Conservation (phyloP, 2,329 filamentous ascomycete genomes). For the Decorospora gaudefroyi region DNA sequence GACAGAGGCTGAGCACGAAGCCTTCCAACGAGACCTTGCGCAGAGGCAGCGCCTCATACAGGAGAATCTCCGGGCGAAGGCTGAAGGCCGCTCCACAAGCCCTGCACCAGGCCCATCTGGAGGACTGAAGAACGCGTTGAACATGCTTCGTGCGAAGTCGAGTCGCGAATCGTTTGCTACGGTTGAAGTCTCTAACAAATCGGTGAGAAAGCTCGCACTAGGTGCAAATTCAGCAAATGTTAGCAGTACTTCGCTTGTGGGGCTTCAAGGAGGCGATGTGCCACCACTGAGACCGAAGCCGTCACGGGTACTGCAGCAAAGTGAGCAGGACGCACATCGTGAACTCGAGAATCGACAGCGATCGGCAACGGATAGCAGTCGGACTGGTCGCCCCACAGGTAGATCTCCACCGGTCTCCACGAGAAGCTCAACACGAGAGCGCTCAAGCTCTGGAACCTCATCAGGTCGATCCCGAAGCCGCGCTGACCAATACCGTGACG, state of each 20-base stretch:
- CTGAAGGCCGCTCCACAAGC: constrained; percentile 54
- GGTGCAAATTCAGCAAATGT: constrained; percentile 49
- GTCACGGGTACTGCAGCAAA: constrained; percentile 40
- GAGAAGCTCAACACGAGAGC: constrained; percentile 53
- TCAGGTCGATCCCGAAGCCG: constrained; percentile 61
- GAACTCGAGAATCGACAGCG: constrained; percentile 39
- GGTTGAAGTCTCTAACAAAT: constrained; percentile 57
- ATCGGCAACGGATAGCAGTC: constrained; percentile 44
- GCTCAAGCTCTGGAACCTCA: constrained; percentile 60
- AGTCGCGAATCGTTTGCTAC: constrained; percentile 68
- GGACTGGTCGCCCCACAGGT: constrained; percentile 33
- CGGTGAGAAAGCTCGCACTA: constrained; percentile 66
- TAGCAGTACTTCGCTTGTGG: constrained; percentile 43
- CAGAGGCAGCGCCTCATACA: constrained; percentile 71
- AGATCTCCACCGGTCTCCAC: constrained; percentile 49
- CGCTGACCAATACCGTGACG: constrained; percentile 55
- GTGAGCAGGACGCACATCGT: constrained; percentile 43
- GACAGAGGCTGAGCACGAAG: constrained; percentile 64
- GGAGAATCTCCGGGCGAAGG: constrained; percentile 71
- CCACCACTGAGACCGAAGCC: constrained; percentile 37
- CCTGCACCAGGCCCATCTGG: constrained; percentile 43
- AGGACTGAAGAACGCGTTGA: constrained; percentile 61
- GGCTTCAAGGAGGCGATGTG: constrained; percentile 30
- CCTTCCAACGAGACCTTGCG: constrained; percentile 74
- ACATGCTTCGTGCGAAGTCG: constrained; percentile 67